These are phyloP conservation scores for Flaveria linearis DNA, from an alignment of 129 eudicot species.

Conservation along the genomic window DNA sequence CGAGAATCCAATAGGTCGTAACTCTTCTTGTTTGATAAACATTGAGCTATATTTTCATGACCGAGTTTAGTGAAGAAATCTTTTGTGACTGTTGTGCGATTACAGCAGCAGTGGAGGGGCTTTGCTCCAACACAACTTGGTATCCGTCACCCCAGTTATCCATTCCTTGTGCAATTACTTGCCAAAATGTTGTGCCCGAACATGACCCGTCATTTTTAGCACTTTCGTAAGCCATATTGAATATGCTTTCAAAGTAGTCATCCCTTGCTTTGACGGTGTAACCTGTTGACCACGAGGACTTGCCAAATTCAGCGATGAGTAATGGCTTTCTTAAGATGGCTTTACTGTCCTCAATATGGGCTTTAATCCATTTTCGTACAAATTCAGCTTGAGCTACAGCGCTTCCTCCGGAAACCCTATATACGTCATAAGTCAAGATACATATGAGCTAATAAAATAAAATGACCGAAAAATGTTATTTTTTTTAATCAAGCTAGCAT, in stretches of 20 bases:
- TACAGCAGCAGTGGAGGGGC: slow-evolving; percentile 38
- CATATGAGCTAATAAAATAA: no score
- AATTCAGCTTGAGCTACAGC: slow-evolving; percentile 35
- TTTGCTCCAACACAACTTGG: slow-evolving; percentile 46
- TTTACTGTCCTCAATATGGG: slow-evolving; percentile 40
- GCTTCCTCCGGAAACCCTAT: slow-evolving; percentile 33
- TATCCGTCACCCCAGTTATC: slow-evolving; percentile 53
- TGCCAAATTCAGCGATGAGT: slow-evolving; percentile 38
- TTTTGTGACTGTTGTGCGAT: slow-evolving; percentile 40
- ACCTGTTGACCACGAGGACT: slow-evolving; percentile 36
- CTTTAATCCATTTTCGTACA: slow-evolving; percentile 32
- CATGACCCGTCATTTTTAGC: slow-evolving; percentile 44
- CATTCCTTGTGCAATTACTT: slow-evolving; percentile 52
- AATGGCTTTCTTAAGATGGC: slow-evolving; percentile 34
- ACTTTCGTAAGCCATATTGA: slow-evolving; percentile 28
- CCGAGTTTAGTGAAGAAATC: slow-evolving; percentile 26
- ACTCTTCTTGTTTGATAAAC: neutral
- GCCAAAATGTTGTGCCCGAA: slow-evolving; percentile 51
- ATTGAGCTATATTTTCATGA: neutral
- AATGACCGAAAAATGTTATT: no score
- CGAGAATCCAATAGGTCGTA: neutral
- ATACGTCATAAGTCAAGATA: neutral
- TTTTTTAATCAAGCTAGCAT: no score
- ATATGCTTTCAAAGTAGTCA: slow-evolving; percentile 29
- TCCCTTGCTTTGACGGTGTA: slow-evolving; percentile 35